Base-by-base conservation (phyloP, 805 yeast genomes). In the Komagataella populi region DNA sequence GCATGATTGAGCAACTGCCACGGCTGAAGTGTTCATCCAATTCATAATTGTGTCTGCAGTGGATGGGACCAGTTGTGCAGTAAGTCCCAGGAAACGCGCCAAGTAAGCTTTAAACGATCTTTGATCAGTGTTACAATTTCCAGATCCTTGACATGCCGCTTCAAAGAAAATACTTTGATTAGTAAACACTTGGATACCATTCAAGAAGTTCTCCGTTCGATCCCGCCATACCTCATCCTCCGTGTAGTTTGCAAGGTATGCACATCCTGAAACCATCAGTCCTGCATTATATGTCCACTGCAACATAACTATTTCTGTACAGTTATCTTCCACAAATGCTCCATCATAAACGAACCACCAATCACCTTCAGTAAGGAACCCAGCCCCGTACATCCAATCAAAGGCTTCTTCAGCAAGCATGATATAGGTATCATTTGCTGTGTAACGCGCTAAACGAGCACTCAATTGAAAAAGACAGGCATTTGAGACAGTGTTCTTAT, bases 401-500 rank as follows among this genome's bases (percentile, higher is more conserved):
- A 82, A 83, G n/a, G 83, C 79, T 55, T 70, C 76, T 51, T 80
- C 84, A 20, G 90, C 87, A 68, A 83, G 78, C 12, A 81, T 83
- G n/a, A 75, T 77, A 59, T 87, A 88, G 0, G 88, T 71, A 43
- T 74, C 77, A 66, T 88, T 87, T 8, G 70, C 69, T 2, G 93
- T 84, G 67, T 81, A 88, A 59, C 95, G 76, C 2, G 90, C 91
- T 57, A 87, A 74, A 56, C 96, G 76, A 2, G 95, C 93, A 22
- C 87, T 90, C 46, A 87, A 68, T 56, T 83, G 81, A 74, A 88
- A 87, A 50, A 88, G 66, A 57, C 86, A 79, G 2, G 95, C 95
- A 64, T 87, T 87, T n/a, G 93, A 77, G 56, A 87, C 85, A n/a
- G 90, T 69, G 68, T 88, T 88, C 65, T 87, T 87, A 68, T 87